These are phyloP conservation scores for Sphagnum tenellum DNA, from an alignment of 225 moss, liverwort and hornwort genomes.

Conservation along the genomic window DNA sequence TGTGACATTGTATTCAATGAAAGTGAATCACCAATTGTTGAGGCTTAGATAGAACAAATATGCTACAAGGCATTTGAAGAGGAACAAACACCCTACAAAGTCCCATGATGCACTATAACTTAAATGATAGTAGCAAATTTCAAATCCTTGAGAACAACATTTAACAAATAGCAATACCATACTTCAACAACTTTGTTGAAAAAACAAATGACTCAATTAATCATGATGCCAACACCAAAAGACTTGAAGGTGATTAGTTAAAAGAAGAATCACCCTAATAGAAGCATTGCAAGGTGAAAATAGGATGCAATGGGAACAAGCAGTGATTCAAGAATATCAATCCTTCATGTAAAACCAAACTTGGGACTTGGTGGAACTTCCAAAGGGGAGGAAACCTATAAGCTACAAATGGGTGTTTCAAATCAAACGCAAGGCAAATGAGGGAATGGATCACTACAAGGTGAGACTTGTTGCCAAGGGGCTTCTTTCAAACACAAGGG, in stretches of 20 bases:
- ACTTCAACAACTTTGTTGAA: too few relatives aligned
- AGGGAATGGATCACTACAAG: neutral
- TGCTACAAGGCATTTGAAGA: too few relatives aligned
- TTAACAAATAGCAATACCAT: too few relatives aligned
- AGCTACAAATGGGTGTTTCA: neutral
- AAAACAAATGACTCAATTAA: neutral
- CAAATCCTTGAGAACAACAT: too few relatives aligned
- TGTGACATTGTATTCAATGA: too few relatives aligned
- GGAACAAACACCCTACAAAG: too few relatives aligned
- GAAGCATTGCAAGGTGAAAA: neutral
- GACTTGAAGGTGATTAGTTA: neutral
- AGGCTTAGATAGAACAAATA: too few relatives aligned
- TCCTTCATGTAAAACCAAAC: neutral
- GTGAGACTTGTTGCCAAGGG: slow-evolving; percentile 1
- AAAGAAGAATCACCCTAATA: neutral
- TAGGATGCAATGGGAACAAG: neutral
- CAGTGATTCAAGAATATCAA: neutral
- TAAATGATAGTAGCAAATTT: too few relatives aligned
- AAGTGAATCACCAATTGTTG: too few relatives aligned
- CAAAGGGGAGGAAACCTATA: neutral
- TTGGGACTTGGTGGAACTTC: neutral
- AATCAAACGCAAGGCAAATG: neutral
- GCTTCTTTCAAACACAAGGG: neutral
- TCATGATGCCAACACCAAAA: neutral
- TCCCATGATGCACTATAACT: too few relatives aligned